phyloP scores from a whole-genome alignment of 2,329 filamentous ascomycete species.

The Sordariomycetes sp. region DNA sequence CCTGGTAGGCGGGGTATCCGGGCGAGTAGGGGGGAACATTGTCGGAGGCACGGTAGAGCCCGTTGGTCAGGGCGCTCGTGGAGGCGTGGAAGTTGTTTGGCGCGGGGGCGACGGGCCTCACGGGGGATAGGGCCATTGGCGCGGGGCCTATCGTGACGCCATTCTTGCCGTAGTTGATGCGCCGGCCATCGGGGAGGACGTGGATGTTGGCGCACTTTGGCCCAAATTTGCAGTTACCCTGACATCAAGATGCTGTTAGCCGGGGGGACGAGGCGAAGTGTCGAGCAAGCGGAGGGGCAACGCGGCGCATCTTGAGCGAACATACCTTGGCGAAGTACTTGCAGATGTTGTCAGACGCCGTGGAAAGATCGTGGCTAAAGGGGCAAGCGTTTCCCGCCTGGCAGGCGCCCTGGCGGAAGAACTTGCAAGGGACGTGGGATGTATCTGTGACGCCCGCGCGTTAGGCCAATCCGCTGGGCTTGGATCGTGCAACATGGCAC shows the following conservation, averaged over 20 bases:
- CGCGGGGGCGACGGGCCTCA: background rate
- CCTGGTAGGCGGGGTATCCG: slow-evolving; percentile 21
- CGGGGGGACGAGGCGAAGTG: slow-evolving; percentile 2
- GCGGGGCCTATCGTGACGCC: slow-evolving; percentile 50
- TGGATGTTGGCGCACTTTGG: slow-evolving; percentile 96
- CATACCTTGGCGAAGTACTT: slow-evolving; percentile 97
- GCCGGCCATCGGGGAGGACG: slow-evolving; percentile 81
- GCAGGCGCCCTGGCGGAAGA: slow-evolving; percentile 92
- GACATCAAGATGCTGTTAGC: background rate
- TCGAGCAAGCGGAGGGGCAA: slow-evolving; percentile 2
- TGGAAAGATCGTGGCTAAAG: slow-evolving; percentile 86
- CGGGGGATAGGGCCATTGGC: slow-evolving; percentile 35
- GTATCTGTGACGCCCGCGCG: slow-evolving; percentile 49
- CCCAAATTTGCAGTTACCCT: slow-evolving; percentile 99
- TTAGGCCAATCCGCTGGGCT: background rate
- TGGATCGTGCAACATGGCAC: background rate
- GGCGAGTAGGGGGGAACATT: slow-evolving; percentile 19
- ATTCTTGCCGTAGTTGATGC: slow-evolving; percentile 69
- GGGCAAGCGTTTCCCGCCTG: slow-evolving; percentile 94
- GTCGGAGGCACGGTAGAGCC: slow-evolving; percentile 30
- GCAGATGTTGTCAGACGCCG: slow-evolving; percentile 77
- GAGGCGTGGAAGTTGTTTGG: slow-evolving; percentile 50
- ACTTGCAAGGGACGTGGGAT: slow-evolving; percentile 97
- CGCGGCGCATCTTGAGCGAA: slow-evolving; percentile 10
- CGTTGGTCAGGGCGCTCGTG: slow-evolving; percentile 51